Percentiles rank a stretch among this genome's conserved stretches.
Evolutionary conservation across 2,329 filamentous ascomycete species (phyloP).

Genomic region (Harringtonia aguacate): DNA sequence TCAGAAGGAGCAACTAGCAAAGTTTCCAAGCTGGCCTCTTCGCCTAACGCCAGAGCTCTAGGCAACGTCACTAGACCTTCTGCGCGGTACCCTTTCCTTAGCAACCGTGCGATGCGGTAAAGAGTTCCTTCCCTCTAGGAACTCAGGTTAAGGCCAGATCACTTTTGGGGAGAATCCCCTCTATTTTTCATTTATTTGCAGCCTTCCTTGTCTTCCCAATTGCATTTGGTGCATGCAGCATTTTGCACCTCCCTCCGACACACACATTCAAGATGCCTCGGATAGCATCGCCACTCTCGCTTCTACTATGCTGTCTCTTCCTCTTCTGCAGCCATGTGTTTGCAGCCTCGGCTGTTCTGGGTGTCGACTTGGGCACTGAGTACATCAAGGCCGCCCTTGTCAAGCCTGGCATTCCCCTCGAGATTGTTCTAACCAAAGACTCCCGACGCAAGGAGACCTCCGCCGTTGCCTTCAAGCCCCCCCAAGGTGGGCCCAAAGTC

Average conservation of each 20-base stretch:
- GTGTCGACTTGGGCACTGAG: slow-evolving; percentile 89
- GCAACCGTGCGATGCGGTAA: neutral
- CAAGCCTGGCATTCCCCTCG: slow-evolving; percentile 92
- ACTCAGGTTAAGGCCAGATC: slow-evolving; percentile 1
- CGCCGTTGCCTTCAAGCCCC: slow-evolving; percentile 86
- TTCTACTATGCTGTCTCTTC: slow-evolving; percentile 27
- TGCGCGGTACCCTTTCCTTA: neutral
- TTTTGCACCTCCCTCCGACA: neutral
- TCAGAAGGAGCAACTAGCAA: neutral
- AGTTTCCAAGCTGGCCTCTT: slow-evolving; percentile 12
- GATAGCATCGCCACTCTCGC: slow-evolving; percentile 22
- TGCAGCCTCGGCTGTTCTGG: slow-evolving; percentile 64
- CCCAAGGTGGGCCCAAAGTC: slow-evolving; percentile 49
- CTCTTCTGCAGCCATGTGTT: slow-evolving; percentile 37
- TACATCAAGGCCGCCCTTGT: slow-evolving; percentile 95
- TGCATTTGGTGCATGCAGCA: too few species aligned
- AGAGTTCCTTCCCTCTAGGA: too few species aligned
- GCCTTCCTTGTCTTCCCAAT: neutral
- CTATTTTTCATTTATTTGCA: neutral
- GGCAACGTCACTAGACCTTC: neutral
- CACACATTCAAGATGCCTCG: slow-evolving; percentile 23
- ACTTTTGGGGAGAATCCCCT: too few species aligned
- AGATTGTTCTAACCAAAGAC: slow-evolving; percentile 96
- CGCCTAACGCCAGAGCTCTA: neutral
- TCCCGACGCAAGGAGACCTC: slow-evolving; percentile 91